Percentiles rank a stretch among this genome's conserved stretches.
Evolutionary conservation across 2,329 filamentous ascomycete species (phyloP).

Genomic region (Penicillium olsonii): DNA sequence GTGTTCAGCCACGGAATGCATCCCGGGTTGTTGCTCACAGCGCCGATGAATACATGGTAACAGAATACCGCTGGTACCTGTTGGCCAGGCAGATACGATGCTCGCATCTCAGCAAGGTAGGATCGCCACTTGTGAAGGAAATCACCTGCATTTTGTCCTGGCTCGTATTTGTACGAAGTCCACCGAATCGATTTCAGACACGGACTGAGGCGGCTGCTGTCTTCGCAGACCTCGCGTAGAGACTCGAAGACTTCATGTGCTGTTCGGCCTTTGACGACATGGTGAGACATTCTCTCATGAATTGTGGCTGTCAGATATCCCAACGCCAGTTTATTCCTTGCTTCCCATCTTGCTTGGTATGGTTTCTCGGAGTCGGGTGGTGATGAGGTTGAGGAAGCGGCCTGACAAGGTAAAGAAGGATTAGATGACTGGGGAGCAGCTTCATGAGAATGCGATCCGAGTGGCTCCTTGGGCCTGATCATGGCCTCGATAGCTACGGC

Average conservation of each 20-base stretch:
- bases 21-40: background rate
- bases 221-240: background rate
- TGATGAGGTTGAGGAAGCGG: background rate
- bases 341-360: background rate
- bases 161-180: background rate
- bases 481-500: background rate
- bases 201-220: background rate
- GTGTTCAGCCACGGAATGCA: background rate
- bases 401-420: background rate
- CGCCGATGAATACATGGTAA: background rate
- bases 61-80: background rate
- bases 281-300: background rate
- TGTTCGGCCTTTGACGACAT: background rate
- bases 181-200: background rate
- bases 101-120: background rate
- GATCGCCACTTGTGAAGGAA: background rate
- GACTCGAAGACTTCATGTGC: background rate
- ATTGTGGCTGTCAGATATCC: background rate
- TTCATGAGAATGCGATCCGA: too few species aligned
- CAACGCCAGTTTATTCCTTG: background rate
- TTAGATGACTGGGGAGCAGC: too few species aligned
- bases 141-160: background rate
- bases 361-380: background rate
- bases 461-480: background rate
- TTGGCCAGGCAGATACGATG: background rate